Conservation (phyloP, 2,329 filamentous ascomycete genomes). For the Neospermospora avenae region DNA sequence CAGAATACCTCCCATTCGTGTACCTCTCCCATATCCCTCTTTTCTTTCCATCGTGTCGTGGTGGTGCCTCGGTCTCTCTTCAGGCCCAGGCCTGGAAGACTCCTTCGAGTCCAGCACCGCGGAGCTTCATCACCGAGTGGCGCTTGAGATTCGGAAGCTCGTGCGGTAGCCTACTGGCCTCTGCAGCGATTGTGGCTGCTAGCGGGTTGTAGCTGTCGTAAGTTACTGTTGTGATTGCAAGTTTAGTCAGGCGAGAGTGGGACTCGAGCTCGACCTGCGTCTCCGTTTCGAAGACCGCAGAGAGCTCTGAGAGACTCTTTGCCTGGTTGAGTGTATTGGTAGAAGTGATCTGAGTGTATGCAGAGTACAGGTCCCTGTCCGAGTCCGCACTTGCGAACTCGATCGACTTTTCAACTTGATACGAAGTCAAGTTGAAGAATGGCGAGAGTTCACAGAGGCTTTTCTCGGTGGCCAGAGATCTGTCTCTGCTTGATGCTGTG, state of each 20-base stretch:
- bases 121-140: constrained; percentile 5
- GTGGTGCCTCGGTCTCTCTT: background rate
- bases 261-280: constrained; percentile 1
- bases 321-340: background rate
- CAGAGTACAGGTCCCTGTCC: background rate
- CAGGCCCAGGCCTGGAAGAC: background rate
- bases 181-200: background rate
- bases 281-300: background rate
- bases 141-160: background rate
- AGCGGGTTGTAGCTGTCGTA: background rate
- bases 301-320: constrained; percentile 1
- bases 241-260: background rate
- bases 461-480: background rate
- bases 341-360: too few species aligned
- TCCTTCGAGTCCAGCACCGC: background rate
- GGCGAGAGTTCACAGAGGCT: background rate
- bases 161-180: background rate
- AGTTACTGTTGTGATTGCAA: background rate
- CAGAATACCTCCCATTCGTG: background rate
- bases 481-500: background rate
- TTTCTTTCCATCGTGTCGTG: background rate
- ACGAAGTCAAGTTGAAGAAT: background rate
- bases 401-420: background rate
- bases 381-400: background rate
- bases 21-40: background rate